phyloP scores from a whole-genome alignment of 1,139 yeast species.

The Magnusiomyces magnusii region DNA sequence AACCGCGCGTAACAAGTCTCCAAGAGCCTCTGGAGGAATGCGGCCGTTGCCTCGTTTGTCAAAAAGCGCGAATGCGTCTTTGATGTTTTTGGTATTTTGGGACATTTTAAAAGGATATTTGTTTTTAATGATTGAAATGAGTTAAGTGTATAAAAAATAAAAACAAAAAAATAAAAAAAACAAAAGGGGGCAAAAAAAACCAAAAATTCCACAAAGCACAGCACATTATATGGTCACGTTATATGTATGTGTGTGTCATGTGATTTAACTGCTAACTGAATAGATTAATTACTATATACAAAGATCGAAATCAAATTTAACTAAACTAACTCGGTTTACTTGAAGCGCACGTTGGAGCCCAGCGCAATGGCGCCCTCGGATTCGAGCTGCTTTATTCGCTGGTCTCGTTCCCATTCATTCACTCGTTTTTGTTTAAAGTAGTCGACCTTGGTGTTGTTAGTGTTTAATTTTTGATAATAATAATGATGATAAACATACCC shows the following conservation, averaged over 20 bases:
- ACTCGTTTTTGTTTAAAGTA: slow-evolving; percentile 63
- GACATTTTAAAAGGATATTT: slow-evolving; percentile 1
- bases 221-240: too few species aligned
- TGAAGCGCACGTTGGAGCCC: slow-evolving; percentile 19
- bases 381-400: slow-evolving; percentile 47
- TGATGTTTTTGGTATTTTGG: slow-evolving; percentile 54
- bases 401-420: slow-evolving; percentile 47
- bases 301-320: too few species aligned
- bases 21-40: slow-evolving; percentile 80
- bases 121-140: not conserved
- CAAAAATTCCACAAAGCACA: too few species aligned
- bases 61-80: slow-evolving; percentile 95
- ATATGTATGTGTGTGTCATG: too few species aligned
- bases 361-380: slow-evolving; percentile 39
- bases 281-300: too few species aligned
- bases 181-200: too few species aligned
- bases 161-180: too few species aligned
- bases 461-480: not conserved
- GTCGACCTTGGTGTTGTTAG: slow-evolving; percentile 27
- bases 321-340: too few species aligned
- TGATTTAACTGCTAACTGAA: too few species aligned
- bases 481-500: slow-evolving; percentile 39
- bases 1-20: slow-evolving; percentile 91
- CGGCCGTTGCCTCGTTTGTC: slow-evolving; percentile 95
- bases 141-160: not conserved